Evolutionary conservation across 2,329 filamentous ascomycete species (phyloP), one percentile per base, ranked within the genome.

Genomic region (Fusarium virguliforme): DNA sequence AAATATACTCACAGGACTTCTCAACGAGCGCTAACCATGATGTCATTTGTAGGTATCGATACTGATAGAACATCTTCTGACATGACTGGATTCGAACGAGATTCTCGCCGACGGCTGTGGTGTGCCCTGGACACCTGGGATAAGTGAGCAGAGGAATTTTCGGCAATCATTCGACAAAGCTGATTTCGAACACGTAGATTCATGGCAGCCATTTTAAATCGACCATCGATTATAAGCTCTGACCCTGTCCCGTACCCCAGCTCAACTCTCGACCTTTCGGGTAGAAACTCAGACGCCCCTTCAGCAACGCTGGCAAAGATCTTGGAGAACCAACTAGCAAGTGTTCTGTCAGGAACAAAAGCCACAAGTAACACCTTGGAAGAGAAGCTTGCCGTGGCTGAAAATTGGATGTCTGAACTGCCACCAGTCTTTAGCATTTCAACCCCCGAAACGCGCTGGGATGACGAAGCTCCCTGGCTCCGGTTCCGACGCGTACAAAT

Each of bases 241-340:
- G 28, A 15, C n/a, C n/a, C 48, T 13, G 48, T 53, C 8, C 48
- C 48, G 6, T 53, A 53, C 8, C 48, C 48, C 3, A 53, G 48
- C 15, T 30, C 48, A 5, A 53, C 30, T 3, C 48, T 53, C 7
- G 28, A 28, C 4, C 48, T 53, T n/a, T 53, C 48, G 4, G 28
- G n/a, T 4, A 6, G n/a, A 30, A 2, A 10, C 30, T 15, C n/a
- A 6, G 26, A 53, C 4, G 48, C 1, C 4, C 48, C 48, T 24
- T 53, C 48, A 35, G 48, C 48, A 53, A 7, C 48, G 13, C n/a
- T 53, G 1, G 48, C 48, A 8, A 53, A 53, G 30, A 28, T 53
- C 12, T 28, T 53, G n/a, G 48, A 53, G 10, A 53, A 53, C 18
- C 48, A 53, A 3, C 48, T 53, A 2, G 30, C 28, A 18, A 53